These are phyloP conservation scores for Ajuga chamaepitys DNA, from an alignment of 257 asterid genomes.

Conservation along the genomic window DNA sequence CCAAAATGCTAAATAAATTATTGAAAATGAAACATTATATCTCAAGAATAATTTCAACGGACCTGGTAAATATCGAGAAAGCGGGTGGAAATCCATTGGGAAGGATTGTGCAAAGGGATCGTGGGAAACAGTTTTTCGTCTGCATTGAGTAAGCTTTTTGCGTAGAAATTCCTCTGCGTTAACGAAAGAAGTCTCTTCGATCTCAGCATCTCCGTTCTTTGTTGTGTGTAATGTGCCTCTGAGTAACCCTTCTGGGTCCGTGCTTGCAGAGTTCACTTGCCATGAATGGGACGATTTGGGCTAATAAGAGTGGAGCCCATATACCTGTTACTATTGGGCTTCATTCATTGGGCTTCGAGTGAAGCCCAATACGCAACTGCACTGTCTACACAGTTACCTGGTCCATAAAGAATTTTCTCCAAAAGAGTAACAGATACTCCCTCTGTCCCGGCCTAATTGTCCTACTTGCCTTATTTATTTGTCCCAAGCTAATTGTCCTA, in stretches of 20 bases:
- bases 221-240: background rate
- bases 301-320: background rate
- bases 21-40: background rate
- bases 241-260: background rate
- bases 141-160: conserved; percentile 7
- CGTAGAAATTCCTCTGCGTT: conserved; percentile 21
- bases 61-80: conserved; percentile 82
- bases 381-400: too few species aligned
- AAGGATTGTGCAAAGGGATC: conserved; percentile 37
- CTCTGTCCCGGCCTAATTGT: too few species aligned
- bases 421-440: too few species aligned
- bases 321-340: background rate
- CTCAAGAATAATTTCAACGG: background rate
- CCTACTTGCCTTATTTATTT: too few species aligned
- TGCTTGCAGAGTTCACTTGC: background rate
- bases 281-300: background rate
- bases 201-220: conserved; percentile 40
- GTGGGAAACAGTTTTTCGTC: conserved; percentile 22
- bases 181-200: conserved; percentile 37
- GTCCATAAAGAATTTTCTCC: too few species aligned
- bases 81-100: conserved; percentile 57
- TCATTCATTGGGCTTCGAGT: background rate
- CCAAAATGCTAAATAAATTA: background rate
- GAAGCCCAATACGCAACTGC: background rate
- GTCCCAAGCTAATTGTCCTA: too few species aligned